Evolutionary conservation across 257 asterid species (phyloP).

Genomic region (Solanum etuberosum): DNA sequence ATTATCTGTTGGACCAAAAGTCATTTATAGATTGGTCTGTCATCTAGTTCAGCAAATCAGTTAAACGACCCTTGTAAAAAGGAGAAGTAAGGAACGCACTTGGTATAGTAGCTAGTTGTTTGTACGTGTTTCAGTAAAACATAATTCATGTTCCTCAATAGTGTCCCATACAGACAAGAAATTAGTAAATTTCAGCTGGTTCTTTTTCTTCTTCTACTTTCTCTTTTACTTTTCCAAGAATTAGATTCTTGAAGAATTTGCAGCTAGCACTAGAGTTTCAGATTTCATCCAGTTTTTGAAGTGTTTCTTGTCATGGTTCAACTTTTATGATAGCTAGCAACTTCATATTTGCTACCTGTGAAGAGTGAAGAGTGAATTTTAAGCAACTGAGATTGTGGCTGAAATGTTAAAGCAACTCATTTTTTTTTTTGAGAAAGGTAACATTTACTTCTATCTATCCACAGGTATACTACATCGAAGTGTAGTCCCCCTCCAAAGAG

Average conservation of each 20-base stretch:
- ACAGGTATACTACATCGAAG: neutral
- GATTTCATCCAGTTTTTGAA: neutral
- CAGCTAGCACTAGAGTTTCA: neutral
- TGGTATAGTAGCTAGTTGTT: neutral
- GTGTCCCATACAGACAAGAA: neutral
- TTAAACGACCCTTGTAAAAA: neutral
- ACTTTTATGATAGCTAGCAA: neutral
- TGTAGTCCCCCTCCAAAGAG: neutral
- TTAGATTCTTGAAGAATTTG: neutral
- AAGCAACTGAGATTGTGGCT: neutral
- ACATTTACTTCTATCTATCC: neutral
- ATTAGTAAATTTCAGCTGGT: neutral
- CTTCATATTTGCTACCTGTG: neutral
- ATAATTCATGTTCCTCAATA: neutral
- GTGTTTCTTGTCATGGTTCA: neutral
- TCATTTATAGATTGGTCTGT: neutral
- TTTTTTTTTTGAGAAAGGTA: neutral
- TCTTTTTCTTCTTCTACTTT: neutral
- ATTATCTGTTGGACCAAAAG: neutral
- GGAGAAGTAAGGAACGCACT: neutral
- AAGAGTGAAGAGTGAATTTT: neutral
- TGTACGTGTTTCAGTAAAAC: neutral
- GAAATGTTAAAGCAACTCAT: neutral
- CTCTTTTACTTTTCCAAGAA: neutral
- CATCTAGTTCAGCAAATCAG: neutral